Conservation (phyloP, 129 eudicot genomes). For the Centaurea solstitialis region DNA sequence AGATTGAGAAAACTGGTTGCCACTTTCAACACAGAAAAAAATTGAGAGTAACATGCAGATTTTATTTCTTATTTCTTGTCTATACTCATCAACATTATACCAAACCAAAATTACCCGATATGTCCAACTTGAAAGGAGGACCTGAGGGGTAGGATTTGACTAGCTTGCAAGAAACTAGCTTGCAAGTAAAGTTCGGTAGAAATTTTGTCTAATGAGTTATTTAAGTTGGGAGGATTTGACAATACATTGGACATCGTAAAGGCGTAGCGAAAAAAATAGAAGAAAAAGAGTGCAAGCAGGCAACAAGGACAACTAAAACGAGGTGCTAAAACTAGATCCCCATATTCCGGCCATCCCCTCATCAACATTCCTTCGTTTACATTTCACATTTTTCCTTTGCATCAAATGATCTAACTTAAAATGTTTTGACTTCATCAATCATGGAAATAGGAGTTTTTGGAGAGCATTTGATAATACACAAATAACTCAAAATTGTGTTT, state of each 20-base stretch:
- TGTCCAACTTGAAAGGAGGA: not conserved
- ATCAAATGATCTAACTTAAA: not conserved
- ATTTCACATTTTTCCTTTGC: not conserved
- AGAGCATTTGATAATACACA: constrained; percentile 1
- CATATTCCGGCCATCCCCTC: not conserved
- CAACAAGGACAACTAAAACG: not conserved
- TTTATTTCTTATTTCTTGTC: not conserved
- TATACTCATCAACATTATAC: not conserved
- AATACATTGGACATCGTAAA: too few relatives aligned
- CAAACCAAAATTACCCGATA: not conserved
- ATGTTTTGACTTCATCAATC: not conserved
- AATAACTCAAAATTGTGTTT: not conserved
- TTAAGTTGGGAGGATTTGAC: too few relatives aligned
- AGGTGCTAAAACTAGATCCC: not conserved
- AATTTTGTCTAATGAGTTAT: too few relatives aligned
- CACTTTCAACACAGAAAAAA: not conserved
- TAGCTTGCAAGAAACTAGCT: too few relatives aligned
- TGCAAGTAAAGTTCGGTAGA: too few relatives aligned
- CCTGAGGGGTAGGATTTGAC: not conserved
- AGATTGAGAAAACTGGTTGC: not conserved
- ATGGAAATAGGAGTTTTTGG: not conserved
- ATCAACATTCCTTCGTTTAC: not conserved
- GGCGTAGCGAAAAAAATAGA: not conserved
- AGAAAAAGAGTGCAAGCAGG: not conserved
- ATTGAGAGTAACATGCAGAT: not conserved